Evolutionary conservation across 2,329 filamentous ascomycete species (phyloP).

Genomic region (Colletotrichum tropicale): DNA sequence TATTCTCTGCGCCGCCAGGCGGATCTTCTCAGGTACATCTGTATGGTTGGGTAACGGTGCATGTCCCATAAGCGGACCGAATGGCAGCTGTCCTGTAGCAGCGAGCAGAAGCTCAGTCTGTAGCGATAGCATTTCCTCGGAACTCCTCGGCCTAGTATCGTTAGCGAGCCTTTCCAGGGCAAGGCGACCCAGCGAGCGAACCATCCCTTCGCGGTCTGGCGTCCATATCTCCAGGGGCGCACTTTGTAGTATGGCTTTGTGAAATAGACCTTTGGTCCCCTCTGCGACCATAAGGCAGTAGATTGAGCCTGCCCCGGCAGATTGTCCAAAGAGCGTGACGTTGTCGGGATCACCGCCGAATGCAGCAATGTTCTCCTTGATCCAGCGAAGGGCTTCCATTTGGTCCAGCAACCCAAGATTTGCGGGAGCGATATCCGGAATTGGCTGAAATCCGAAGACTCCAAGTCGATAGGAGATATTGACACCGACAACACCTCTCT

Average conservation of each 20-base stretch:
- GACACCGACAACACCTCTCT: slow-evolving; percentile 25
- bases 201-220: slow-evolving; percentile 4
- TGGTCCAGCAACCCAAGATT: slow-evolving; percentile 2
- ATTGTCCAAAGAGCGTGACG: background rate
- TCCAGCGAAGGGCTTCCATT: background rate
- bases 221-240: slow-evolving; percentile 13
- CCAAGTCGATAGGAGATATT: slow-evolving; percentile 38
- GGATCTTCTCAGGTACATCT: background rate
- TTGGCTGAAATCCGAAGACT: slow-evolving; percentile 40
- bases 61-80: slow-evolving; percentile 8
- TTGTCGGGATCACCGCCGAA: background rate
- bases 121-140: background rate
- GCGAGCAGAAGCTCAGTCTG: slow-evolving; percentile 1
- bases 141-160: background rate
- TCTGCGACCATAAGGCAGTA: slow-evolving; percentile 67
- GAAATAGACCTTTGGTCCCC: slow-evolving; percentile 29
- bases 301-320: background rate
- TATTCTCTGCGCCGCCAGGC: background rate
- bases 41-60: background rate
- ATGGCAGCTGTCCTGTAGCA: background rate
- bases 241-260: slow-evolving; percentile 21
- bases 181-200: background rate
- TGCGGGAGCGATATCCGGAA: slow-evolving; percentile 23
- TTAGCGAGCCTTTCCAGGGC: background rate
- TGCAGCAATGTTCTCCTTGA: background rate